Base-by-base conservation (phyloP, 2,329 filamentous ascomycete genomes). In the Aspergillus latus region DNA sequence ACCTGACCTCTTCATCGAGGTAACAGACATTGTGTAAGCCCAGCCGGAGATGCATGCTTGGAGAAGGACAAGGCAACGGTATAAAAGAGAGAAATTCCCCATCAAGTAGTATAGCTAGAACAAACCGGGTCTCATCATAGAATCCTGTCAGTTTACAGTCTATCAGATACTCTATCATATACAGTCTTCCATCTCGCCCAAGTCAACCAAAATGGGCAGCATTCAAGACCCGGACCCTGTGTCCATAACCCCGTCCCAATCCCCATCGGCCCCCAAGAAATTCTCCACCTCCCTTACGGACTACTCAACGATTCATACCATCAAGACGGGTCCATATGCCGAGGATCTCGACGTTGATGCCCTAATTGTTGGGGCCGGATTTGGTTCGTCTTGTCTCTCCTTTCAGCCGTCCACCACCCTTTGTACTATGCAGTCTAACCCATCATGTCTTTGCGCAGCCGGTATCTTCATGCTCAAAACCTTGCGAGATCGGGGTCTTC, bases 401-500 rank as follows among this genome's bases (percentile, higher is more conserved):
- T 21, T 21, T 21, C 21, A 21, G 4, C 7, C 8, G 15, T 7
- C 36, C 5, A 30, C 21, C 10, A 15, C 5, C 10, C n/a, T 40
- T n/a, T 40, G 21, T 21, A 21, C 21, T 21, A 21, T 21, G 21
- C 21, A 21, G 21, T 21, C 21, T 21, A 21, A 21, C 21, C 21
- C 21, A 21, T 21, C 21, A 21, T 21, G 21, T 21, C 21, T 21
- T 21, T 21, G 21, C 30, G 4, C 15, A 52, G 50, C 50, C 44
- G 80, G 80, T 11, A 68, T 81, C 13, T 82, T 78, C 54, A 77
- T 79, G 71, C 77, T 83, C 43, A 79, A 82, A 60, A 75, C 75
- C 0, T 75, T 83, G 4, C 78, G 81, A 2, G 77, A 83, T 15
- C 72, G 71, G 9, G 82, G 82, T 1, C 65, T 78, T 28, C 78